Percentiles rank a stretch among this genome's conserved stretches.
These are phyloP conservation scores for Pseudogymnoascus sp. DNA, from an alignment of 2,329 filamentous ascomycete genomes.

Conservation along the genomic window DNA sequence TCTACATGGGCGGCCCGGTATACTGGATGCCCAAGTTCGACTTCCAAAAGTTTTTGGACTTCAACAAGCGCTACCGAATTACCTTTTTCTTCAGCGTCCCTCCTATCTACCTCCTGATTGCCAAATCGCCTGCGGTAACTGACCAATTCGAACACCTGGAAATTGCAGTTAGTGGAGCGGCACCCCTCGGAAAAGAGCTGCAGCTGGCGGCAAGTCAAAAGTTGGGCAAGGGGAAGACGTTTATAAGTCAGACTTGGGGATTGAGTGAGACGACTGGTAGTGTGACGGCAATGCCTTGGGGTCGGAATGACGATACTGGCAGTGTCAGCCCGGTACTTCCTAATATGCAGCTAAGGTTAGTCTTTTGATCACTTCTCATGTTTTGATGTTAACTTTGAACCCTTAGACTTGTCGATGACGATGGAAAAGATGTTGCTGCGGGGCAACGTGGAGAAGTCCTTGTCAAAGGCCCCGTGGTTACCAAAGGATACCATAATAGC, in stretches of 20 bases:
- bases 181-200: constrained; percentile 49
- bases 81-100: constrained; percentile 62
- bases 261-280: constrained; percentile 81
- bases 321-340: constrained; percentile 61
- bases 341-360: constrained; percentile 41
- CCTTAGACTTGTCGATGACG: constrained; percentile 53
- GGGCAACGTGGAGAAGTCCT: constrained; percentile 62
- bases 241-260: constrained; percentile 48
- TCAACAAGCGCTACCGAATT: constrained; percentile 61
- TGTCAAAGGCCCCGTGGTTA: constrained; percentile 62
- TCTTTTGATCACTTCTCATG: neutral
- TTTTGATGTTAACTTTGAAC: neutral
- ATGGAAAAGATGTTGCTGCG: constrained; percentile 41
- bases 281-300: constrained; percentile 55
- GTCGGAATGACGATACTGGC: constrained; percentile 33
- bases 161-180: constrained; percentile 49
- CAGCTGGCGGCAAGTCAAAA: constrained; percentile 44
- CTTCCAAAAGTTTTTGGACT: constrained; percentile 61
- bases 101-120: constrained; percentile 64
- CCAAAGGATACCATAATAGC: constrained; percentile 69
- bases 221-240: constrained; percentile 49
- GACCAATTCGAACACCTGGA: constrained; percentile 46
- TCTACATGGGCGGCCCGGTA: constrained; percentile 39
- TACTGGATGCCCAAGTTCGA: constrained; percentile 77
- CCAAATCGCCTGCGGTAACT: constrained; percentile 59